Base-by-base conservation (phyloP, 2,329 filamentous ascomycete species). In the Gaeumannomyces sp. region DNA sequence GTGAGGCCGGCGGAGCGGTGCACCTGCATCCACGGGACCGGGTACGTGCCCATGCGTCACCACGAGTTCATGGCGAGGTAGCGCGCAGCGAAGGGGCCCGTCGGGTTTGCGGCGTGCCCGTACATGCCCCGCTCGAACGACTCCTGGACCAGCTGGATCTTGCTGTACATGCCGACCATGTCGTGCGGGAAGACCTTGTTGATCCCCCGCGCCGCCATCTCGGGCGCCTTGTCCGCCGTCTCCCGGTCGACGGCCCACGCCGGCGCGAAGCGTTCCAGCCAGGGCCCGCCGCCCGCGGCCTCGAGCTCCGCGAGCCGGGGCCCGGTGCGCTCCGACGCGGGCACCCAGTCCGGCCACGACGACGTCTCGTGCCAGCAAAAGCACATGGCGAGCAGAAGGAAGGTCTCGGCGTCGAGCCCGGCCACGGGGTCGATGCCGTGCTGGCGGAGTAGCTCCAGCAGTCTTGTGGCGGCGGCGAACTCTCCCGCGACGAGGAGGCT, bases 291-390 rank as follows among this genome's bases (percentile, higher is more conserved):
- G 31, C 35, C 60, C 19, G 22, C 60, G 7, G 13, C 25, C 60
- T 62, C 38, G 35, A 62, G 6, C 60, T 27, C n/a, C 7, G 45
- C 35, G n/a, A 62, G 38, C 2, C 22, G 22, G 33, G 19, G 2
- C 16, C 45, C 60, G 11, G n/a, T 50, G 35, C 60, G 60, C 35
- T 62, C 60, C 22, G 22, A 8, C 8, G 4, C 7, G 7, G 60
- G 60, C 25, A 53, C 25, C 38, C 60, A 62, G 25, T 53, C 60
- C 25, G 60, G 60, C 60, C 60, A 62, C 6, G 60, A 56, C 35
- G 60, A 28, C 22, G 60, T 62, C n/a, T n/a, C 33, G 28, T 60
- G 28, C 60, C 60, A 62, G 35, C 33, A 33, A 28, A 62, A 62
- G n/a, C 19, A 56, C 38, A 62, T 62, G 60, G 35, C 35, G 22